Evolutionary conservation across 106 monocot species (phyloP), one percentile per base, ranked within the genome.

Genomic region (Dendrobium catenatum): DNA sequence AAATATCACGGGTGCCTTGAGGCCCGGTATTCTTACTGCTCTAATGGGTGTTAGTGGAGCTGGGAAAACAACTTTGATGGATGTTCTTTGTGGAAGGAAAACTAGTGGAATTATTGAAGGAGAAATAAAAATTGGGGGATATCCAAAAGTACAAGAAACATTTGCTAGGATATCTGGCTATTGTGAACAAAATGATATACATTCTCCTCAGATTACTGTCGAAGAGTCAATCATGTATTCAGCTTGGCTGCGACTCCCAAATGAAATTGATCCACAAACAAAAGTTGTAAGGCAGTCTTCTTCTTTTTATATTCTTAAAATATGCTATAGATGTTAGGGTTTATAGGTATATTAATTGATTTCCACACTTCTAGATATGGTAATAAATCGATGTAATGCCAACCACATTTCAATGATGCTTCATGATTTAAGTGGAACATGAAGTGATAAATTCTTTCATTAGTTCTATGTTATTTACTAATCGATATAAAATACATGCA

Each of bases 41-140:
- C 41, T 88, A 54, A 88, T 88, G 88, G 88, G 85, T 80, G 79
- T 88, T 10, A 88, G 84, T 82, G 88, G 88, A 85, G 88, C 88
- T 76, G 85, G 88, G 42, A 88, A 88, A 85, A 88, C 88, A 72
- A 88, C 88, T 26, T 79, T 88, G 9, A 80, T 88, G 85, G 88
- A 88, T 85, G 85, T 88, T 85, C 85, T 88, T 27, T 88, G 79
- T 41, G 88, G 85, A 83, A 85, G 85, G 51, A 88, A 88, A 83
- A 88, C 88, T 29, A 73, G 73, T 61, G 88, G 88, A 33, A 24
- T 75, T 4, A 83, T 88, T 77, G 82, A 85, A 78, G 88, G 88
- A 81, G 85, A 88, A 0, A 88, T 88, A 83, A 85, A 77, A 85
- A 88, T 88, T 81, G 88, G 85, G 49, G 88, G 85, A 17, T 88